Base-by-base conservation (phyloP, 1,139 yeast genomes). In the Candida tetrigidarum region DNA sequence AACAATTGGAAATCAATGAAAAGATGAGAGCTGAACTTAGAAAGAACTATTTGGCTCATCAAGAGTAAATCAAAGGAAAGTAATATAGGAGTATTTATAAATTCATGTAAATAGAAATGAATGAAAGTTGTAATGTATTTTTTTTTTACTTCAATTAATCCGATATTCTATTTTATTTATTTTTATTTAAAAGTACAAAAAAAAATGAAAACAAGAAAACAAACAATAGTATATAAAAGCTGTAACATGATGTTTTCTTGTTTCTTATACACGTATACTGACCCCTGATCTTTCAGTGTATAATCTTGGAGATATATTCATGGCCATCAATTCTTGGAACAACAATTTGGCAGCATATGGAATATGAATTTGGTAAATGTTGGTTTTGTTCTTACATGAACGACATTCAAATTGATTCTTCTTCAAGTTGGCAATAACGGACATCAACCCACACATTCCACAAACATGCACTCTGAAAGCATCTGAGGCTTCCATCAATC, bases 401-500 rank as follows among this genome's bases (percentile, higher is more conserved):
- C 97, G 90, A 74, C 99, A 93, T 71, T 93, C 99, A 64, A 89
- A 95, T 71, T 93, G 98, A 62, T 90, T 90, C 78, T 93, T 96
- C 69, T 92, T 92, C 72, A 93, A 78, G 68, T 92, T 93, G 41
- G 99, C 98, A 70, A 95, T 90, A 49, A 95, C 99, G 45, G 92
- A 79, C 98, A 93, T 93, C 65, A 95, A 81, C 42, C 99, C 99
- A 76, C 99, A 93, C 59, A 90, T 82, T 60, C 99, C 99, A 76
- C 99, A 93, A 26, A 95, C 86, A 64, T 95, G 99, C 37, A 95
- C 98, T 69, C 98, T 82, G 76, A 93, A 93, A 3, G 98, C 97
- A 74, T 93, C 99, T 0, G 98, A 91, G 3, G 97, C 97, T 68
- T 93, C 99, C 97, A 93, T 92, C 66, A 93, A 78, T 67, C 99